phyloP scores from a whole-genome alignment of 2,329 filamentous ascomycete species.

The Seiridium unicorne region DNA sequence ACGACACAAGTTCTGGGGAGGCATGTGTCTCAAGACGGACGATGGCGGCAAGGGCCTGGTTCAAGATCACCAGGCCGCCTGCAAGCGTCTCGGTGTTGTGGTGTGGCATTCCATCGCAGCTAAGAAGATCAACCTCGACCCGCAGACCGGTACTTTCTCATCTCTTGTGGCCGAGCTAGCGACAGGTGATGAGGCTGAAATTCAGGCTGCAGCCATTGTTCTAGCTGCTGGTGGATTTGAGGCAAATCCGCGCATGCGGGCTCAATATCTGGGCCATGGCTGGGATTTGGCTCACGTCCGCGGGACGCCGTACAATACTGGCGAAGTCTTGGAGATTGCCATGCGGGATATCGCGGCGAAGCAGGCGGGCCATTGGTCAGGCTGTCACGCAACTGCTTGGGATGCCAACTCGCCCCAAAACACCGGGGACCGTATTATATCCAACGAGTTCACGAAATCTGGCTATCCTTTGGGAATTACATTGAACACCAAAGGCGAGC shows the following conservation, averaged over 20 bases:
- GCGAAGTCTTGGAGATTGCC: slow-evolving; percentile 54
- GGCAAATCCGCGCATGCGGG: slow-evolving; percentile 54
- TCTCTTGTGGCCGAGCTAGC: background rate
- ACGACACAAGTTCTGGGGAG: slow-evolving; percentile 65
- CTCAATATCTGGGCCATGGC: slow-evolving; percentile 51
- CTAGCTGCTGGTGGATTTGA: slow-evolving; percentile 65
- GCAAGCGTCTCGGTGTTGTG: slow-evolving; percentile 37
- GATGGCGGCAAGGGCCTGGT: slow-evolving; percentile 41
- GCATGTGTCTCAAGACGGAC: slow-evolving; percentile 54
- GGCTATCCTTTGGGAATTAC: slow-evolving; percentile 67
- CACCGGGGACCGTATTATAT: slow-evolving; percentile 54
- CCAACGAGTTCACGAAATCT: slow-evolving; percentile 68
- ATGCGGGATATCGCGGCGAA: slow-evolving; percentile 47
- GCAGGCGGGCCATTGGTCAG: slow-evolving; percentile 58
- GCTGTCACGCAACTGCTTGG: slow-evolving; percentile 65
- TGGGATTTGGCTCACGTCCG: slow-evolving; percentile 64
- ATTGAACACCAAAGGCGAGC: slow-evolving; percentile 55
- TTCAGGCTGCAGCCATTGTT: slow-evolving; percentile 33
- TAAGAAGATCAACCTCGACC: slow-evolving; percentile 34
- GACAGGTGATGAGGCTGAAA: background rate
- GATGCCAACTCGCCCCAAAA: slow-evolving; percentile 58
- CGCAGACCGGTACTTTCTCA: background rate
- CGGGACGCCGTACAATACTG: slow-evolving; percentile 64
- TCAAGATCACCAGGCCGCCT: slow-evolving; percentile 43
- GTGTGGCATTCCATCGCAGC: slow-evolving; percentile 46